Percentiles rank a stretch among this genome's conserved stretches.
Conservation (phyloP, 495 filamentous ascomycete genomes). For the Diplogelasinospora grovesii region DNA sequence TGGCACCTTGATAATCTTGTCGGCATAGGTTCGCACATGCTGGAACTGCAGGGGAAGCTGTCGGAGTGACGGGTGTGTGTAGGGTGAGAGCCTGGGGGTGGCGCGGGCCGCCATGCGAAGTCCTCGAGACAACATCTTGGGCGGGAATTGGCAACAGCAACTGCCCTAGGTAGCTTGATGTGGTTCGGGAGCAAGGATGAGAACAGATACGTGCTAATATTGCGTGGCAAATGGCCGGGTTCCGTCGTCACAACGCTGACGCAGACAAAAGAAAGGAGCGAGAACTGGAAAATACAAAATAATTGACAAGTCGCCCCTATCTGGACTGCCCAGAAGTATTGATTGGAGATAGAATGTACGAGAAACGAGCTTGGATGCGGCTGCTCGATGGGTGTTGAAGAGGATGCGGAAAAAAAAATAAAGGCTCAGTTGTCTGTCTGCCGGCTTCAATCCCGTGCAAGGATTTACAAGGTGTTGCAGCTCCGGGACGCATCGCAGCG, state of each 20-base stretch:
- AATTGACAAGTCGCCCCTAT: too few relatives aligned
- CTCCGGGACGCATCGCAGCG: conserved; percentile 2
- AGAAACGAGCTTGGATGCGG: too few relatives aligned
- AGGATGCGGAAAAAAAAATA: neutral
- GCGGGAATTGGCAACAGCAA: neutral
- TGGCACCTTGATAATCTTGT: conserved; percentile 85
- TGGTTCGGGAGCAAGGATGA: too few relatives aligned
- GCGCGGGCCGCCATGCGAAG: conserved; percentile 42
- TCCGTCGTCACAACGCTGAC: neutral
- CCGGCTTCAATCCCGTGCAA: too few relatives aligned
- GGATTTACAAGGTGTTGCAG: too few relatives aligned
- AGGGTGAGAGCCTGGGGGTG: conserved; percentile 26
- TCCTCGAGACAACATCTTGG: conserved; percentile 43
- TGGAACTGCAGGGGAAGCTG: conserved; percentile 41
- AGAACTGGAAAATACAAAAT: neutral
- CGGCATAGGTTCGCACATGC: conserved; percentile 56
- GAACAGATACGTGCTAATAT: too few relatives aligned
- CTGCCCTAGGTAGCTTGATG: conserved; percentile 10
- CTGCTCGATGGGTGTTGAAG: neutral
- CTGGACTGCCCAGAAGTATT: too few relatives aligned
- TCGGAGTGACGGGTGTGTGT: conserved; percentile 30
- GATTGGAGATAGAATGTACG: too few relatives aligned
- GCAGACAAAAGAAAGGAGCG: neutral
- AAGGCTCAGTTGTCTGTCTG: neutral
- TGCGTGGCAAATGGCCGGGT: too few relatives aligned